Percentiles rank a stretch among this genome's conserved stretches.
Evolutionary conservation across 495 filamentous ascomycete genomes (phyloP).

Genomic region (Lophiotrema nucula): DNA sequence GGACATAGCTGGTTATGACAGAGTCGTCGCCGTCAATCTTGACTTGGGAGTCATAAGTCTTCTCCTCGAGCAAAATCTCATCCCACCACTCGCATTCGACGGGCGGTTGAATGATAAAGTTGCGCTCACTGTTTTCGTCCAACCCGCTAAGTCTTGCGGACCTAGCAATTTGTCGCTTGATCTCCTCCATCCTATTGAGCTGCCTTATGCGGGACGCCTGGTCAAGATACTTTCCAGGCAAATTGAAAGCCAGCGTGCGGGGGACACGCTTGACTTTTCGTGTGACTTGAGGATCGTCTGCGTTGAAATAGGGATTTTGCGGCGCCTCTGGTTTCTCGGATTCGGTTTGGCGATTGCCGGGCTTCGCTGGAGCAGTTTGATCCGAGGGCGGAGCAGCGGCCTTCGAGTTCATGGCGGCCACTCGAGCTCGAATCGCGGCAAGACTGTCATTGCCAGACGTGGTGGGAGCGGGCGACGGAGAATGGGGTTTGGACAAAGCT

Average conservation of each 20-base stretch:
- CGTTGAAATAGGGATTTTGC: too few species aligned
- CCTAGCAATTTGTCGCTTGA: constrained; percentile 90
- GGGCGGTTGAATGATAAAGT: constrained; percentile 76
- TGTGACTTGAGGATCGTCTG: too few species aligned
- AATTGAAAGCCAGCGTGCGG: too few species aligned
- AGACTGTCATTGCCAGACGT: constrained; percentile 45
- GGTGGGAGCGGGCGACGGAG: constrained; percentile 37
- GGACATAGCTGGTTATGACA: constrained; percentile 84
- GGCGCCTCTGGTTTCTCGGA: too few species aligned
- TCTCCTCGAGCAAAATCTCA: constrained; percentile 73
- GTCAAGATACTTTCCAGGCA: constrained; percentile 94
- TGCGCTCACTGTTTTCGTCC: constrained; percentile 90
- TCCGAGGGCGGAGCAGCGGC: constrained; percentile 37
- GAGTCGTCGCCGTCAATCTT: constrained; percentile 77
- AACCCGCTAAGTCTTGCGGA: constrained; percentile 80
- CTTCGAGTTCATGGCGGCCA: constrained; percentile 65
- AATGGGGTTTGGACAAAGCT: too few species aligned
- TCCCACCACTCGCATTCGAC: constrained; percentile 99
- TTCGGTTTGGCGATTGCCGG: too few species aligned
- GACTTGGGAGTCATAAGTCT: constrained; percentile 66
- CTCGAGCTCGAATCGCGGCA: constrained; percentile 76
- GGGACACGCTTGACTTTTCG: too few species aligned
- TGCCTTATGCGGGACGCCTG: constrained; percentile 84
- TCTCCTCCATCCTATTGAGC: constrained; percentile 77
- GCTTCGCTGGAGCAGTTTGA: constrained; percentile 36